A percentile compares a stretch with the other conserved stretches of the same genome.
Conservation (phyloP, 2,329 filamentous ascomycete genomes). For the Phialophora tarda region DNA sequence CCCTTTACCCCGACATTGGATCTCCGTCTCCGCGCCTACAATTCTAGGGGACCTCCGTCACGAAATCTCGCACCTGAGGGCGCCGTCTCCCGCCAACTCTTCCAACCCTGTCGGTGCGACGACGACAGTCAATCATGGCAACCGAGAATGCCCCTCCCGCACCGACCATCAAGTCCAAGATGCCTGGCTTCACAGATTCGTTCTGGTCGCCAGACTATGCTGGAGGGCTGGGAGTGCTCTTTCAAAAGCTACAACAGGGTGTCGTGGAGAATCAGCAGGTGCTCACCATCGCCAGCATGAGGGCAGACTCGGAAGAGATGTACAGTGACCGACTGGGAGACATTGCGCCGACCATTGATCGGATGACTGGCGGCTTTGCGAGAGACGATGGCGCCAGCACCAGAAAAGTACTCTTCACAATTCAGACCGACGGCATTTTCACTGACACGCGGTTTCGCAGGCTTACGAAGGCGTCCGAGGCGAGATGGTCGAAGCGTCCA, state of each 20-base stretch:
- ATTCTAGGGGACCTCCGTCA: constrained; percentile 1
- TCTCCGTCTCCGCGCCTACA: constrained; percentile 10
- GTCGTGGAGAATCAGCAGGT: constrained; percentile 94
- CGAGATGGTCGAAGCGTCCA: constrained; percentile 89
- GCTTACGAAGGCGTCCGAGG: constrained; percentile 91
- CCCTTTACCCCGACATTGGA: neutral
- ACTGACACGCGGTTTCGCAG: constrained; percentile 52
- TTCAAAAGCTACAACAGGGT: constrained; percentile 95
- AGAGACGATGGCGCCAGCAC: constrained; percentile 95
- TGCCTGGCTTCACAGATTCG: constrained; percentile 90
- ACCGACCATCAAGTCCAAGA: constrained; percentile 51
- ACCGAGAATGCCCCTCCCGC: constrained; percentile 20
- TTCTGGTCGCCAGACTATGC: constrained; percentile 99
- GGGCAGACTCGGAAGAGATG: constrained; percentile 90
- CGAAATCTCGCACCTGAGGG: neutral
- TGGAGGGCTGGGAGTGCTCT: constrained; percentile 90
- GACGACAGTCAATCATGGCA: constrained; percentile 20
- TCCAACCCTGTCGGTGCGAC: neutral
- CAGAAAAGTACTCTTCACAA: constrained; percentile 70
- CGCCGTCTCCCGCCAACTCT: neutral
- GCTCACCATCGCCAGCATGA: constrained; percentile 86
- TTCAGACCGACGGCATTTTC: neutral
- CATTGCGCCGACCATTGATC: constrained; percentile 82
- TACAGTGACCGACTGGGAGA: constrained; percentile 82
- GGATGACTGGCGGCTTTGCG: constrained; percentile 79